Evolutionary conservation across 208 protist species (phyloP), one percentile per base, ranked within the genome.

Genomic region (Acanthamoeba lenticulata): DNA sequence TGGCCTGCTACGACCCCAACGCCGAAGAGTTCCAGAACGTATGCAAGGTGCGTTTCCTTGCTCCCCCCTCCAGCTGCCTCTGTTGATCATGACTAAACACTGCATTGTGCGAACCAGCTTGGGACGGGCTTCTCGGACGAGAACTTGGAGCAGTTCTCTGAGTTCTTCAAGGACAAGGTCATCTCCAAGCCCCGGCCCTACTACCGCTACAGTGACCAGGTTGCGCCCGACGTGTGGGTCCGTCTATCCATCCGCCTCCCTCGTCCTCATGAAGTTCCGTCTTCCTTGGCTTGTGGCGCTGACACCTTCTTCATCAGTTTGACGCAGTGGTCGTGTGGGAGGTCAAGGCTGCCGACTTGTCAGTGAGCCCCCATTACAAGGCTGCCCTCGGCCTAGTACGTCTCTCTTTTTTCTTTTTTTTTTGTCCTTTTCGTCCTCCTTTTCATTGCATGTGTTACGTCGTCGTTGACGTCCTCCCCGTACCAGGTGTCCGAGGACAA

Each of bases 1-100:
- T 99, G 9, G 99, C 99, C 1, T 99, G 98, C 95, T 99, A 99
- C 95, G 98, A 99, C 95, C 57, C 90, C 2, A 99, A 99, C 38
- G 96, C 92, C 27, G 99, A 99, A 77, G 97, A 98, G 92, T 99
- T 98, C 94, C 98, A 99, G 94, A 98, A 98, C 52, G 98, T 99
- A 38, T 99, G 99, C 95, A 99, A 99, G 95, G 98, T 93, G 17
- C 42, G 11, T 21, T 21, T 60, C 52, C 52, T 3, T 21, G 52
- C 11, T 27, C 19, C 19, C 19, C 67, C 17, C 67, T 38, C 11
- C 27, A 13, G 62, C 62, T 72, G 27, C 62, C 62, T n/a, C n/a
- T n/a, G n/a, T n/a, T n/a, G n/a, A n/a, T n/a, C n/a, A n/a, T n/a
- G n/a, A n/a, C n/a, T n/a, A n/a, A n/a, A n/a, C n/a, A n/a, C n/a